Percentiles rank a stretch among this genome's conserved stretches.
phyloP scores from a whole-genome alignment of 2,329 filamentous ascomycete species.

The Fusarium verticillioides region DNA sequence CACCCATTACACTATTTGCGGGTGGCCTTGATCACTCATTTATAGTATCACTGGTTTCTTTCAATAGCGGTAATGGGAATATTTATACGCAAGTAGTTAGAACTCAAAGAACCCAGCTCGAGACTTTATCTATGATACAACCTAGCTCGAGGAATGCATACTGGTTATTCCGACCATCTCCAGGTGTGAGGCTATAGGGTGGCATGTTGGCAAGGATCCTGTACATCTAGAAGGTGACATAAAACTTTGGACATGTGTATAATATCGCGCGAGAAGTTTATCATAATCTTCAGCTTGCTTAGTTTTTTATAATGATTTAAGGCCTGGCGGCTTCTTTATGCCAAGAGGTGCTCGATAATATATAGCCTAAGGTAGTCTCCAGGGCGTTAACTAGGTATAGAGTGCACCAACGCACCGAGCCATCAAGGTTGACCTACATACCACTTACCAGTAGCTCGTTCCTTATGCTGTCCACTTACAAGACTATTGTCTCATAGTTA shows the following conservation, averaged over 20 bases:
- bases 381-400: neutral
- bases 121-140: neutral
- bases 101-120: neutral
- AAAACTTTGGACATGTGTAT: neutral
- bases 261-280: neutral
- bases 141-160: neutral
- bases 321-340: no score
- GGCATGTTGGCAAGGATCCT: neutral
- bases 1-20: neutral
- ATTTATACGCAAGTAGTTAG: no score
- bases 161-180: neutral
- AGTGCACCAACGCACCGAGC: neutral
- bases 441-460: neutral
- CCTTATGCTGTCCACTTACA: neutral
- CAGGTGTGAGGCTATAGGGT: neutral
- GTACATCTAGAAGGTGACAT: neutral
- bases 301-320: neutral
- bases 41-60: neutral
- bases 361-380: neutral
- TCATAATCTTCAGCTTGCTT: neutral
- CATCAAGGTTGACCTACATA: neutral
- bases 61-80: neutral
- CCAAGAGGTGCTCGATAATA: neutral
- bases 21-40: neutral
- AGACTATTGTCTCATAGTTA: slow-evolving; percentile 1